These are phyloP conservation scores for Ruellia speciosa DNA, from an alignment of 305 asterid genomes.

Conservation along the genomic window DNA sequence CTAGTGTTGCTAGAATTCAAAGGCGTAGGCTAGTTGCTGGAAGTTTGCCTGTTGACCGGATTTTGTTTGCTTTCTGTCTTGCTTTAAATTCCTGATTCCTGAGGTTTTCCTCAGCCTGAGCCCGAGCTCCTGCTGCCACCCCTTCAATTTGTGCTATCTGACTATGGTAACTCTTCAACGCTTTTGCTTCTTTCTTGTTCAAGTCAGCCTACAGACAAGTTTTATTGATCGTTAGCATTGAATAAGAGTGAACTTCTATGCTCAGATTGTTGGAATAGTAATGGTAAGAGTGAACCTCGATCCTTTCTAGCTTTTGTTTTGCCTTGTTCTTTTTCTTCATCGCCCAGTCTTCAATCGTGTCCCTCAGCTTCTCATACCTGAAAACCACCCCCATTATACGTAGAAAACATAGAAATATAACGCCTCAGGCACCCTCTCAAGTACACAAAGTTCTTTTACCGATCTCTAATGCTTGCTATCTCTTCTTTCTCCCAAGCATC, in stretches of 20 bases:
- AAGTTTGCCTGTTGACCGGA: constrained; percentile 69
- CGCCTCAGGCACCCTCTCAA: not conserved
- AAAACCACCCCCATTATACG: constrained; percentile 11
- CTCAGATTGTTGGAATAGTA: constrained; percentile 9
- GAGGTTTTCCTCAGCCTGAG: constrained; percentile 51
- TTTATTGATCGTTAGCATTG: constrained; percentile 17
- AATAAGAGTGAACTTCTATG: constrained; percentile 3
- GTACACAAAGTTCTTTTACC: constrained; percentile 31
- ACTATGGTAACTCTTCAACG: constrained; percentile 29
- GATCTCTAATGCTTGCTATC: constrained; percentile 52
- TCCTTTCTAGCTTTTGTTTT: constrained; percentile 35
- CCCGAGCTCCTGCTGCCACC: constrained; percentile 50
- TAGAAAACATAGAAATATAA: not conserved
- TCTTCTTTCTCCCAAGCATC: constrained; percentile 68
- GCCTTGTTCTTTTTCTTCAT: constrained; percentile 53
- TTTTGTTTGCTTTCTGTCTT: constrained; percentile 58
- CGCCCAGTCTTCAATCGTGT: constrained; percentile 60
- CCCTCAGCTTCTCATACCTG: constrained; percentile 62
- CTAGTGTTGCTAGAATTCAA: constrained; percentile 26
- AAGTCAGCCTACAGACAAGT: constrained; percentile 50
- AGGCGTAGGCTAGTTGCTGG: constrained; percentile 71
- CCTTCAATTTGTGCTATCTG: constrained; percentile 42
- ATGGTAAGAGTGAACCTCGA: constrained; percentile 42
- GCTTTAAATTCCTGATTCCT: constrained; percentile 57
- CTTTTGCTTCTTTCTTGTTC: constrained; percentile 53